Base-by-base conservation (phyloP, 306 rosid species). In the Abrus precatorius region DNA sequence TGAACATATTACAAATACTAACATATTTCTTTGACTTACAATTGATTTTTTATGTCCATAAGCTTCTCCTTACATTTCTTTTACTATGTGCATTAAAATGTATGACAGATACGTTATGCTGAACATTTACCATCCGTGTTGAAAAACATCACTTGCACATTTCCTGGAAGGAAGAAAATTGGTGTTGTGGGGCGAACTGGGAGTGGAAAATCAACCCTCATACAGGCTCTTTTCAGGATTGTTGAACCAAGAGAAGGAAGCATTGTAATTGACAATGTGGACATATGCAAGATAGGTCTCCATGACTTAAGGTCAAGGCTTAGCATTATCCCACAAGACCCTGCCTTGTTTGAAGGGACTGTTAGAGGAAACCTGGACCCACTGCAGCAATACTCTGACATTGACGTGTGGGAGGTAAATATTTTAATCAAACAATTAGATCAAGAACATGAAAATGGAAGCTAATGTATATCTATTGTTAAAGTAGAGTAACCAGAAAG, bases 101-200 rank as follows among this genome's bases (percentile, higher is more conserved):
- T 50, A 1, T 63, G 81, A 64, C 90, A 93, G 99, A 88, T 95
- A 56, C 96, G 99, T 38, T 95, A 95, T 13, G 99, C 98, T 1
- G 97, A 95, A 60, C 98, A 95, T 84, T 91, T 95, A 5, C 98
- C 99, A 68, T 89, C 88, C 38, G 98, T 93, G 44, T 48, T 93
- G 73, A 95, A 89, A 82, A 83, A 91, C 86, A 91, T 95, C 62
- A 85, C 54, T 40, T 95, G 99, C 85, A 93, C 97, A 60, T 91
- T 95, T 75, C 98, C 99, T 1, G 99, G 98, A 80, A 82, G 88
- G 84, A 93, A 86, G 84, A 93, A 95, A 82, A 84, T 93, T 5
- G 99, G 99, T 9, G 97, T 95, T 6, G 99, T 95, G 5, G 99
- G 99, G 84, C 91, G 99, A 10, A 95, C 99, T 0, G 99, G 99